Base-by-base conservation (phyloP, 2,329 filamentous ascomycete genomes). In the Dissoconium aciculare region DNA sequence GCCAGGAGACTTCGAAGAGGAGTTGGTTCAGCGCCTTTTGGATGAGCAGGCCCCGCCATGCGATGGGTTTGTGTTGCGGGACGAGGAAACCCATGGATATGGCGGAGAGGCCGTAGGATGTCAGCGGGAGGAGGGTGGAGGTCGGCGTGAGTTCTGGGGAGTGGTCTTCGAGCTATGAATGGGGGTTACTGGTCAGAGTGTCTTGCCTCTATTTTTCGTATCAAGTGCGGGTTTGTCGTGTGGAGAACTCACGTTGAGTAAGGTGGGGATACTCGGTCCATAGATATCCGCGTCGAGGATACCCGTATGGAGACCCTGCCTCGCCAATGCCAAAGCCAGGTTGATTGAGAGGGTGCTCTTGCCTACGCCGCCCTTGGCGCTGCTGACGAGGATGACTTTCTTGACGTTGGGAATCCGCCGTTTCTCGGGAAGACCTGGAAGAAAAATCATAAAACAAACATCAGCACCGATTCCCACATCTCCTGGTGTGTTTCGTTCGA, bases 1-100 rank as follows among this genome's bases (percentile, higher is more conserved):
- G 82, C 89, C 89, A 98, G 31, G 89, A 79, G 1, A 98, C 89
- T 44, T 93, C 83, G 53, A 94, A 87, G 5, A 98, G 69, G 4
- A 98, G 72, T 52, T 98, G 89, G 44, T 94, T 85, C 41, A 98
- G 67, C 0, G 89, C 89, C 51, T 95, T 98, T 67, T 92, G 91
- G 10, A 95, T 81, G 85, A 98, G 94, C 2, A 93, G 69, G 0
- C 89, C 89, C 30, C 89, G 74, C 89, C 89, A 98, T 17, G 89
- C 85, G 11, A 98, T 78, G 0, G 85, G 82, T 4, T 81, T 78
- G 8, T 74, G 68, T 41, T 83, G 76, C 12, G 71, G 71, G 1
- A 93, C 74, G 1, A 98, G 67, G 42, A 93, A 95, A 29, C 89
- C 89, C 81, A 98, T 95, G 0, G 85, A 94, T 89, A 98, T 98